phyloP scores from a whole-genome alignment of 73 alveolate genomes.

The Diophrys sp. region DNA sequence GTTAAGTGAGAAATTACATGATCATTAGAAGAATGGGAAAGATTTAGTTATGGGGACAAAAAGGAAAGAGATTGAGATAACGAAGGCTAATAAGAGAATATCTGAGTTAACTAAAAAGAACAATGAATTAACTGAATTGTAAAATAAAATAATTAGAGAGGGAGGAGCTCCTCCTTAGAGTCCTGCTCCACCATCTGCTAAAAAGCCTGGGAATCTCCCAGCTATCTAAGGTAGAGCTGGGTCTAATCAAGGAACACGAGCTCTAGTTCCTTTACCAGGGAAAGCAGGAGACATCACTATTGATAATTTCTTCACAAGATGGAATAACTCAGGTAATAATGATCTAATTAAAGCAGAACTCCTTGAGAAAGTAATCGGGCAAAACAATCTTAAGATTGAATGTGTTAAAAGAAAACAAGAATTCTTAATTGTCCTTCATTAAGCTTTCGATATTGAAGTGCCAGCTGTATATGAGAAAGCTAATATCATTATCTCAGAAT shows the following conservation, averaged over 20 bases:
- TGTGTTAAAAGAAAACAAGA: slow-evolving; percentile 40
- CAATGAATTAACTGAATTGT: neutral
- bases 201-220: slow-evolving; percentile 3
- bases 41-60: slow-evolving; percentile 12
- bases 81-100: slow-evolving; percentile 28
- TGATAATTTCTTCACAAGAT: slow-evolving; percentile 35
- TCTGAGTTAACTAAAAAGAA: slow-evolving; percentile 9
- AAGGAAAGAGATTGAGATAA: slow-evolving; percentile 35
- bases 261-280: neutral
- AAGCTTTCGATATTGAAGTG: slow-evolving; percentile 32
- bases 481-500: slow-evolving; percentile 27
- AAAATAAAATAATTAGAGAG: neutral
- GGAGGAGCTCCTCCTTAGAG: neutral
- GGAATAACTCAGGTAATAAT: slow-evolving; percentile 38
- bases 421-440: slow-evolving; percentile 23
- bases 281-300: neutral
- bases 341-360: slow-evolving; percentile 39
- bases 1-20: slow-evolving; percentile 21
- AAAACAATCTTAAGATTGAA: slow-evolving; percentile 26
- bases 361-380: slow-evolving; percentile 25
- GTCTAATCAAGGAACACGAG: neutral
- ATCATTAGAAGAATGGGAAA: slow-evolving; percentile 25
- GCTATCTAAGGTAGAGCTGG: neutral
- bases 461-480: slow-evolving; percentile 38
- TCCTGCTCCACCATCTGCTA: neutral